Percentiles rank a stretch among this genome's conserved stretches.
These are phyloP conservation scores for Taphrina populina DNA, from an alignment of 1,139 yeast species.

Conservation along the genomic window DNA sequence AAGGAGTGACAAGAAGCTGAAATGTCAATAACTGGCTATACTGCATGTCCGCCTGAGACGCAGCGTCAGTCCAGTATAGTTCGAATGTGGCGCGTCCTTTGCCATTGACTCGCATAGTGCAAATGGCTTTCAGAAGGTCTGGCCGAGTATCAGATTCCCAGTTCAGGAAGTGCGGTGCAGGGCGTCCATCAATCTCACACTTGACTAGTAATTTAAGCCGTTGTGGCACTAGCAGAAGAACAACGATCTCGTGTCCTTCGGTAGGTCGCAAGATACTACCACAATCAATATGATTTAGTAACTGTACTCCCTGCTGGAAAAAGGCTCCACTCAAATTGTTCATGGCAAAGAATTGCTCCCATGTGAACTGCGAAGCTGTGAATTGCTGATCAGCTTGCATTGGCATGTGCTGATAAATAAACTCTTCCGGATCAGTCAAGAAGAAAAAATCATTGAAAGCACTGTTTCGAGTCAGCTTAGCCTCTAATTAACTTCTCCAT, in stretches of 20 bases:
- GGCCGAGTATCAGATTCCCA: neutral
- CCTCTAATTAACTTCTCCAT: neutral
- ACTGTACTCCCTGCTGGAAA: neutral
- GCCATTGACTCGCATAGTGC: neutral
- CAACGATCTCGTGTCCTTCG: conserved; percentile 7
- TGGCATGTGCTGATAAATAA: conserved; percentile 21
- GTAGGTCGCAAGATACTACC: conserved; percentile 1
- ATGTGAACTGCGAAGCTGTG: conserved; percentile 4
- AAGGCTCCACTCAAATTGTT: neutral
- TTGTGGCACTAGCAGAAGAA: conserved; percentile 3
- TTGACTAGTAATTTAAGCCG: neutral
- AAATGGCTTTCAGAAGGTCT: neutral
- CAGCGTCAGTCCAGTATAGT: neutral
- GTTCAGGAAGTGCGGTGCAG: neutral
- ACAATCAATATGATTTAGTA: conserved; percentile 5
- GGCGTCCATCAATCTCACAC: neutral
- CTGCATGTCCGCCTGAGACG: neutral
- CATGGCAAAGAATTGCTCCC: conserved; percentile 4
- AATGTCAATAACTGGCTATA: neutral
- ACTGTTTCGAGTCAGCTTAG: neutral
- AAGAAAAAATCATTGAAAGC: conserved; percentile 9
- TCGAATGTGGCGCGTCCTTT: neutral
- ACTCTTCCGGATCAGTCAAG: conserved; percentile 16
- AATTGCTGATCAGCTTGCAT: neutral
- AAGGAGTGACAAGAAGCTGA: neutral